These are phyloP conservation scores for Aureobasidium sp. DNA, from an alignment of 2,329 filamentous ascomycete species.

Conservation along the genomic window DNA sequence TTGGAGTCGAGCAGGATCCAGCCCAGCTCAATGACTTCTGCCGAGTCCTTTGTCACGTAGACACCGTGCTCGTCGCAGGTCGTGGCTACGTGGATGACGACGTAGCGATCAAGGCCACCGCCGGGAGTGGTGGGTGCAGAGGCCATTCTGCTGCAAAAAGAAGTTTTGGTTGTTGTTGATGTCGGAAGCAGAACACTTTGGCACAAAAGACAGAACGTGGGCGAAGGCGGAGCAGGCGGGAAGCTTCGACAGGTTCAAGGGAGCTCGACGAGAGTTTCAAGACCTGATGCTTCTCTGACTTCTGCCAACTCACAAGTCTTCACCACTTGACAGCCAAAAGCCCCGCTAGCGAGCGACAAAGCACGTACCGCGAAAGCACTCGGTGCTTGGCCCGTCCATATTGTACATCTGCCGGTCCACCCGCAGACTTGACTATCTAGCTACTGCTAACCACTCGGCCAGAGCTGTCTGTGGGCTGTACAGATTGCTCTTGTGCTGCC, in stretches of 20 bases:
- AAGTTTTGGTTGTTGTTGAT: not conserved
- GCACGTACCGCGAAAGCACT: not conserved
- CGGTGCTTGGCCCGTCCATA: not conserved
- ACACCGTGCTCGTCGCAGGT: slow-evolving; percentile 99
- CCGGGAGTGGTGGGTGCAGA: slow-evolving; percentile 15
- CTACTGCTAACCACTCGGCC: not conserved
- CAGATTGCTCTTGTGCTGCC: not conserved
- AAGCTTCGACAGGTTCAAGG: slow-evolving; percentile 4
- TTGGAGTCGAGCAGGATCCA: slow-evolving; percentile 95
- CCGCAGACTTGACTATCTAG: not conserved
- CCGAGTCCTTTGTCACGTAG: slow-evolving; percentile 98
- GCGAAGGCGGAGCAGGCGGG: not conserved
- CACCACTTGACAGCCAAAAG: slow-evolving; percentile 5
- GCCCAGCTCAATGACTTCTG: slow-evolving; percentile 97
- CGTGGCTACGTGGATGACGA: slow-evolving; percentile 96
- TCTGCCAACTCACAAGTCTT: not conserved
- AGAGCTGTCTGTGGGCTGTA: no score
- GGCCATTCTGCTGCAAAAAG: slow-evolving; percentile 8
- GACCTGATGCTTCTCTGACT: slow-evolving; percentile 2
- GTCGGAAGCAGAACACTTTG: not conserved
- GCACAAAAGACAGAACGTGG: slow-evolving; percentile 7
- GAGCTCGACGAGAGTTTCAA: not conserved
- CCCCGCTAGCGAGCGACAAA: not conserved
- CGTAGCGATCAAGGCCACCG: slow-evolving; percentile 70
- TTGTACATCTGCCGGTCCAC: slow-evolving; percentile 2